A percentile compares a stretch with the other conserved stretches of the same genome.
Evolutionary conservation across 2,329 filamentous ascomycete genomes (phyloP).

Genomic region (Beauveria bassiana): DNA sequence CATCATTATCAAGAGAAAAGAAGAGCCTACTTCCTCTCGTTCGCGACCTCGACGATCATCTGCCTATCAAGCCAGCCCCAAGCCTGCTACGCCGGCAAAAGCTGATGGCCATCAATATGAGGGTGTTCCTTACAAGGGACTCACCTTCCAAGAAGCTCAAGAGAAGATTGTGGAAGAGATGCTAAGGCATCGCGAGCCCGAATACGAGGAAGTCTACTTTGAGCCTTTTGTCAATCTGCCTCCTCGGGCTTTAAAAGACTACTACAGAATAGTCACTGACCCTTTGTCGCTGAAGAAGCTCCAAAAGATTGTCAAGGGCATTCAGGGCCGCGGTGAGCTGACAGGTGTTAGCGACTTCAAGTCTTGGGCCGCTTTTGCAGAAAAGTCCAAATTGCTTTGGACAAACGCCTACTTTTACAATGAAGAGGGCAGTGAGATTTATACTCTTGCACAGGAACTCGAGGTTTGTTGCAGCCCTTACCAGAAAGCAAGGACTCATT

Average conservation of each 20-base stretch:
- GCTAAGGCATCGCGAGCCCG: conserved; percentile 58
- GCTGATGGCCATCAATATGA: conserved; percentile 45
- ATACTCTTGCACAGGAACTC: conserved; percentile 66
- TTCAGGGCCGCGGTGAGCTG: conserved; percentile 58
- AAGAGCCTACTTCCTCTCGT: conserved; percentile 20
- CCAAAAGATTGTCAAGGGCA: conserved; percentile 68
- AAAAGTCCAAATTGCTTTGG: conserved; percentile 76
- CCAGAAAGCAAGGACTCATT: background rate
- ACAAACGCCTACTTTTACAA: conserved; percentile 84
- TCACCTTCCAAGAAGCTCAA: conserved; percentile 77
- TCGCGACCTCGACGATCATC: conserved; percentile 26
- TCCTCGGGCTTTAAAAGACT: conserved; percentile 68
- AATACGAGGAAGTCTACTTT: conserved; percentile 63
- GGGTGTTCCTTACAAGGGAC: conserved; percentile 56
- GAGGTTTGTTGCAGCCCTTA: conserved; percentile 47
- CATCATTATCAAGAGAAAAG: conserved; percentile 30
- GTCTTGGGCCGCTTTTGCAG: conserved; percentile 74
- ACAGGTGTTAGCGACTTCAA: conserved; percentile 64
- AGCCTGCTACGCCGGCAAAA: conserved; percentile 31
- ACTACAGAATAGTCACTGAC: conserved; percentile 75
- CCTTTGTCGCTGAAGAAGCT: conserved; percentile 72
- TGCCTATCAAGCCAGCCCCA: conserved; percentile 26
- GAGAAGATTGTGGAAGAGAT: conserved; percentile 76
- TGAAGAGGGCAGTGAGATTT: conserved; percentile 83
- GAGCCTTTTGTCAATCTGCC: conserved; percentile 74